These are phyloP conservation scores for Termitomyces sp. DNA, from an alignment of 768 basidiomycete species.

Conservation along the genomic window DNA sequence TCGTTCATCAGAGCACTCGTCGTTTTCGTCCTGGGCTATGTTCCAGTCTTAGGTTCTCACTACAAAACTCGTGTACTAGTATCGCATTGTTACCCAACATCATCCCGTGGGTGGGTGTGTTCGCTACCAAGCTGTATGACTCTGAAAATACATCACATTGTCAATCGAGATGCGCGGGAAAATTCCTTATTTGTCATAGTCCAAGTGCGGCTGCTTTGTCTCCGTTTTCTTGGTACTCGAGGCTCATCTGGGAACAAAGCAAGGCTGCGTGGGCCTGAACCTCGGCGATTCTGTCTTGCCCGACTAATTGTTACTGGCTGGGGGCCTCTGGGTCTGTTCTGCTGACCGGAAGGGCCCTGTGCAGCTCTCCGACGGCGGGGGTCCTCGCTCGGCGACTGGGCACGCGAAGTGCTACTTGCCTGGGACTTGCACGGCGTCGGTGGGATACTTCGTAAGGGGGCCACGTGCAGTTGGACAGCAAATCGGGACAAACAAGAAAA, in stretches of 20 bases:
- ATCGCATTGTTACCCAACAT: constrained; percentile 18
- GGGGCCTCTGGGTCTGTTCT: background rate
- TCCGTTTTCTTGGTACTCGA: background rate
- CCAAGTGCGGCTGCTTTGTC: background rate
- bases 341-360: background rate
- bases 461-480: constrained; percentile 1
- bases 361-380: background rate
- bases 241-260: background rate
- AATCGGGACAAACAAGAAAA: constrained; percentile 19
- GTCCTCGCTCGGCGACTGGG: background rate
- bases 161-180: background rate
- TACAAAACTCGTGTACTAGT: constrained; percentile 42
- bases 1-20: constrained; percentile 34
- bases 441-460: background rate
- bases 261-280: background rate
- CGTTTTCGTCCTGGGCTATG: constrained; percentile 29
- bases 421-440: background rate
- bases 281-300: too few species aligned
- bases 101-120: constrained; percentile 15
- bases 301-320: background rate
- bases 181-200: background rate
- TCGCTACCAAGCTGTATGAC: constrained; percentile 14
- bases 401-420: background rate
- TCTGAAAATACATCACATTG: constrained; percentile 8
- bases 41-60: constrained; percentile 29